Percentiles rank a stretch among this genome's conserved stretches.
Conservation (phyloP, 1,139 yeast genomes). For the Yamadazyma jaroonii region DNA sequence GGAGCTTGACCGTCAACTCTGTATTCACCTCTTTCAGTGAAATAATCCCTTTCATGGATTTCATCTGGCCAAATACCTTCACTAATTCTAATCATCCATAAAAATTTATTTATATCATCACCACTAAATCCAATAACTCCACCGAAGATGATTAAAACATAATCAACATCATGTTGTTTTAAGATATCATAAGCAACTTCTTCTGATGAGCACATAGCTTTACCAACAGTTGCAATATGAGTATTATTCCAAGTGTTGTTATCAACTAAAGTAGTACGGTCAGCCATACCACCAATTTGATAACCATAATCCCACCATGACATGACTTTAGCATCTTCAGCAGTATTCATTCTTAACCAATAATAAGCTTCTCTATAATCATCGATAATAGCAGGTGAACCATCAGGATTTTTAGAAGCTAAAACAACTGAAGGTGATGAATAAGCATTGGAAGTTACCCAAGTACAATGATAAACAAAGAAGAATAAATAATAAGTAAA, state of each 20-base stretch:
- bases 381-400: conserved; percentile 81
- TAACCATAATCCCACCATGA: conserved; percentile 99
- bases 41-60: conserved; percentile 78
- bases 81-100: conserved; percentile 99
- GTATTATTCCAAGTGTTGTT: conserved; percentile 99
- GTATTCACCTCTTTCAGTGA: conserved; percentile 84
- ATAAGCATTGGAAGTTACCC: conserved; percentile 95
- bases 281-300: conserved; percentile 99
- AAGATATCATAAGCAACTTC: conserved; percentile 85
- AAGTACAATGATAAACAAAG: conserved; percentile 93
- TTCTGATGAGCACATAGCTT: conserved; percentile 92
- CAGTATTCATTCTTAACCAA: conserved; percentile 98
- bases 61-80: conserved; percentile 99
- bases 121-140: conserved; percentile 94
- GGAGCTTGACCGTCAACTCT: conserved; percentile 82
- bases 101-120: conserved; percentile 93
- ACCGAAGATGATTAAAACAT: conserved; percentile 89
- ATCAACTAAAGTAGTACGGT: conserved; percentile 95
- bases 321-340: conserved; percentile 93
- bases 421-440: conserved; percentile 97
- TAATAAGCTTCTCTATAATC: conserved; percentile 99
- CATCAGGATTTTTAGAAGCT: conserved; percentile 82
- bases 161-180: conserved; percentile 92
- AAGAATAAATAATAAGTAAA: conserved; percentile 72
- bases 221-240: conserved; percentile 99